A percentile compares a stretch with the other conserved stretches of the same genome.
These are phyloP conservation scores for Oehlia diaphana DNA, from an alignment of 192 early-diverging fungal species.

Conservation along the genomic window DNA sequence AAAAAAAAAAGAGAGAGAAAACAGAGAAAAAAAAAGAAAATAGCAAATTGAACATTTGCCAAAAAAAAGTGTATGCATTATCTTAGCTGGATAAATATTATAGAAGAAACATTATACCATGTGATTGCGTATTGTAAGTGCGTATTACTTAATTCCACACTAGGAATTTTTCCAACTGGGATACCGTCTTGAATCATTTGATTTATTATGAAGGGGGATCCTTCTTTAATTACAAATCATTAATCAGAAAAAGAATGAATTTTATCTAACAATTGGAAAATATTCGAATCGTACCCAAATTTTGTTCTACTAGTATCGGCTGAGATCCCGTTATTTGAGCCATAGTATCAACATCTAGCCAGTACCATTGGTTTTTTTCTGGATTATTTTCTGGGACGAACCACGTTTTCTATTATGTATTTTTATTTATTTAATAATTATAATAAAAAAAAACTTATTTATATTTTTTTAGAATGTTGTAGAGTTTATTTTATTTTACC, in stretches of 20 bases:
- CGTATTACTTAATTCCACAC: constrained; percentile 79
- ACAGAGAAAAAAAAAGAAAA: not conserved
- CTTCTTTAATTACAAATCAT: constrained; percentile 33
- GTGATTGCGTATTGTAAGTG: constrained; percentile 88
- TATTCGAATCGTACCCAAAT: constrained; percentile 49
- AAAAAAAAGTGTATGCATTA: not conserved
- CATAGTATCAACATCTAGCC: constrained; percentile 78
- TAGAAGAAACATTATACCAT: constrained; percentile 63
- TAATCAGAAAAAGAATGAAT: constrained; percentile 27
- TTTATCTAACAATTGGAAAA: constrained; percentile 6
- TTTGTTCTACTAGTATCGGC: constrained; percentile 74
- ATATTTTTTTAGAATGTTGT: not conserved
- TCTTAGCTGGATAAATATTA: not conserved
- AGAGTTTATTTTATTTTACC: constrained; percentile 28
- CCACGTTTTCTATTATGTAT: constrained; percentile 24
- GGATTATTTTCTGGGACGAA: constrained; percentile 58
- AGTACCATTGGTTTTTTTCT: constrained; percentile 81
- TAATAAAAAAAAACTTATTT: not conserved
- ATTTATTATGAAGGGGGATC: constrained; percentile 44
- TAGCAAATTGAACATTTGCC: constrained; percentile 8
- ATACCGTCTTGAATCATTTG: constrained; percentile 56
- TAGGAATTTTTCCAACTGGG: constrained; percentile 70
- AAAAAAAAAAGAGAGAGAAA: not conserved
- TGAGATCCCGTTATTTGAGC: constrained; percentile 60
- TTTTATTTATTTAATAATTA: constrained; percentile 7